Percentiles rank a stretch among this genome's conserved stretches.
Conservation (phyloP, 306 rosid genomes). For the Styphnolobium japonicum region DNA sequence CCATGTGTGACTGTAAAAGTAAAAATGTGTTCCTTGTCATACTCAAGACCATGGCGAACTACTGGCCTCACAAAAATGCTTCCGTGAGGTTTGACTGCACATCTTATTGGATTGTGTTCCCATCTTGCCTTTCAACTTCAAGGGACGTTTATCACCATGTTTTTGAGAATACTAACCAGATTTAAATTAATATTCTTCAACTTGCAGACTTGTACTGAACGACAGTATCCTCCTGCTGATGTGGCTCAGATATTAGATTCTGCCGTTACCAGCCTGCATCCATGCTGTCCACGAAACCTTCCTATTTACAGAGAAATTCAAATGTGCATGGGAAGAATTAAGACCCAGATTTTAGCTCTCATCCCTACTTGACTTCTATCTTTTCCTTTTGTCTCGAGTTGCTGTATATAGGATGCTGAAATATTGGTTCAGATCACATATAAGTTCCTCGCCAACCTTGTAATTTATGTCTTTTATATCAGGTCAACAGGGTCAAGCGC, state of each 20-base stretch:
- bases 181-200: neutral
- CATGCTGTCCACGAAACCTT: slow-evolving; percentile 67
- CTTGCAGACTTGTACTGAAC: slow-evolving; percentile 85
- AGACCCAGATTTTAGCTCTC: slow-evolving; percentile 85
- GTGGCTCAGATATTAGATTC: slow-evolving; percentile 86
- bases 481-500: slow-evolving; percentile 1
- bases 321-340: slow-evolving; percentile 89
- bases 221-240: slow-evolving; percentile 84
- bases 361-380: slow-evolving; percentile 66
- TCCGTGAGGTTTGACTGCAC: neutral
- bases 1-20: neutral
- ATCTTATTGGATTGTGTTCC: neutral
- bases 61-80: neutral
- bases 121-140: slow-evolving; percentile 2
- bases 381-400: neutral
- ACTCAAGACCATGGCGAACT: neutral
- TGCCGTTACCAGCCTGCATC: slow-evolving; percentile 72
- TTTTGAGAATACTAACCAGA: slow-evolving; percentile 9
- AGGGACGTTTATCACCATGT: neutral
- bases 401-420: slow-evolving; percentile 40
- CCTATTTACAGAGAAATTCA: slow-evolving; percentile 89
- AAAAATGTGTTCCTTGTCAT: neutral
- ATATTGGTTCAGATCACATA: slow-evolving; percentile 20
- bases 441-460: neutral
- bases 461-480: neutral